Evolutionary conservation across 805 yeast species (phyloP).

Genomic region (Hyphopichia homilentoma): DNA sequence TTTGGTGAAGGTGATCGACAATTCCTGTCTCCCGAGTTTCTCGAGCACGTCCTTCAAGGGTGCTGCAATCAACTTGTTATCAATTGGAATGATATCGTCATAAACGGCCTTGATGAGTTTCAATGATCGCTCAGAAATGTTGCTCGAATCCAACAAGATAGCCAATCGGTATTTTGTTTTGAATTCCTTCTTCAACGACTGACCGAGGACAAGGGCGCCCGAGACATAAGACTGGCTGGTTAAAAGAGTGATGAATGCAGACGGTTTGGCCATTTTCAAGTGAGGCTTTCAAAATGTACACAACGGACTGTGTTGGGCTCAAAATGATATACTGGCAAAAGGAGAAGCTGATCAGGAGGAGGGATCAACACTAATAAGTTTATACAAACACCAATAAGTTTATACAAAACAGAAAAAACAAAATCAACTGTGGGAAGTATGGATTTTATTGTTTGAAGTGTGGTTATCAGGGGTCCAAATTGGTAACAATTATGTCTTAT

Average conservation of each 20-base stretch:
- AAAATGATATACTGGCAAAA: too few species aligned
- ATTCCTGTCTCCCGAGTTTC: slow-evolving; percentile 22
- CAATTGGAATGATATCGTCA: slow-evolving; percentile 24
- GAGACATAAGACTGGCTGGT: slow-evolving; percentile 23
- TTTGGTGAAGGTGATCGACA: slow-evolving; percentile 24
- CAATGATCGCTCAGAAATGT: slow-evolving; percentile 13
- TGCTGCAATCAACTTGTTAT: slow-evolving; percentile 12
- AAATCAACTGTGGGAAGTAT: too few species aligned
- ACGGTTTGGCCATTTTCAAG: slow-evolving; percentile 1
- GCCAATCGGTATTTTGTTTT: slow-evolving; percentile 15
- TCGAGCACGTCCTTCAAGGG: slow-evolving; percentile 16
- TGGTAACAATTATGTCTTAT: too few species aligned
- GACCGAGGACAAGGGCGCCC: slow-evolving; percentile 23
- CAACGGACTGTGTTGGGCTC: too few species aligned
- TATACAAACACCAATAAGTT: too few species aligned
- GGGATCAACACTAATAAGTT: too few species aligned
- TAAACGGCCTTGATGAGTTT: slow-evolving; percentile 16
- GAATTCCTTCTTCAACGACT: slow-evolving; percentile 13
- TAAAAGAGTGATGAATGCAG: slow-evolving; percentile 24
- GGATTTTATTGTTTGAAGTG: too few species aligned
- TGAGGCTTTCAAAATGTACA: too few species aligned
- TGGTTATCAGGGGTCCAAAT: too few species aligned
- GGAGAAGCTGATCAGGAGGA: too few species aligned
- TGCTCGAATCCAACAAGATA: slow-evolving; percentile 13
- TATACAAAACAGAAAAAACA: too few species aligned